phyloP scores from a whole-genome alignment of 192 early-diverging fungal genomes.

The Gamsiella multidivaricata region DNA sequence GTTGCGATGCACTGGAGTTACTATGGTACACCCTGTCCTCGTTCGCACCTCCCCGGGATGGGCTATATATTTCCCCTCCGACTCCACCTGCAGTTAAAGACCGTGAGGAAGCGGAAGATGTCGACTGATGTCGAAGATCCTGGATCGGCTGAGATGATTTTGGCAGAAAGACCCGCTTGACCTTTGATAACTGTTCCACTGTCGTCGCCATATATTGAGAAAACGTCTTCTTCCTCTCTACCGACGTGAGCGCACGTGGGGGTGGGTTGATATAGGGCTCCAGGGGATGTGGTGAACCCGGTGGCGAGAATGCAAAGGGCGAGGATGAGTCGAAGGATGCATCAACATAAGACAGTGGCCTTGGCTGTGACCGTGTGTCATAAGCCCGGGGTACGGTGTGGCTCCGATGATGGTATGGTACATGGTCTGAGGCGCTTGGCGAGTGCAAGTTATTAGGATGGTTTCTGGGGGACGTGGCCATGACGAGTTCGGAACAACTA shows the following conservation, averaged over 20 bases:
- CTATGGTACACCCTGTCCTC: slow-evolving; percentile 3
- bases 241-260: not conserved
- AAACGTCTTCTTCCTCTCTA: slow-evolving; percentile 31
- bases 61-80: not conserved
- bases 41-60: too few species aligned
- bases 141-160: slow-evolving; percentile 14
- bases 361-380: not conserved
- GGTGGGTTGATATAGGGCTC: slow-evolving; percentile 35
- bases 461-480: not conserved
- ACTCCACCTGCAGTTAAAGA: not conserved
- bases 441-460: not conserved
- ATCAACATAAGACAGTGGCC: slow-evolving; percentile 16
- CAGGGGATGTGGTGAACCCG: slow-evolving; percentile 21
- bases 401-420: slow-evolving; percentile 14
- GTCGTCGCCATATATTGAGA: slow-evolving; percentile 43
- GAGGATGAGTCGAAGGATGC: slow-evolving; percentile 8
- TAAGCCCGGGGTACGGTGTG: slow-evolving; percentile 9
- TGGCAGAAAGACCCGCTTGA: slow-evolving; percentile 29
- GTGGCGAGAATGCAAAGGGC: slow-evolving; percentile 15
- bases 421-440: not conserved
- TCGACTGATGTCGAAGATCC: slow-evolving; percentile 7
- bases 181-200: slow-evolving; percentile 38
- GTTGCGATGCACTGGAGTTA: not conserved
- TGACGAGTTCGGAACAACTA: not conserved
- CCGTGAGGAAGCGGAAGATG: slow-evolving; percentile 8